Base-by-base conservation (phyloP, 495 filamentous ascomycete species). In the Penicillium silybi region DNA sequence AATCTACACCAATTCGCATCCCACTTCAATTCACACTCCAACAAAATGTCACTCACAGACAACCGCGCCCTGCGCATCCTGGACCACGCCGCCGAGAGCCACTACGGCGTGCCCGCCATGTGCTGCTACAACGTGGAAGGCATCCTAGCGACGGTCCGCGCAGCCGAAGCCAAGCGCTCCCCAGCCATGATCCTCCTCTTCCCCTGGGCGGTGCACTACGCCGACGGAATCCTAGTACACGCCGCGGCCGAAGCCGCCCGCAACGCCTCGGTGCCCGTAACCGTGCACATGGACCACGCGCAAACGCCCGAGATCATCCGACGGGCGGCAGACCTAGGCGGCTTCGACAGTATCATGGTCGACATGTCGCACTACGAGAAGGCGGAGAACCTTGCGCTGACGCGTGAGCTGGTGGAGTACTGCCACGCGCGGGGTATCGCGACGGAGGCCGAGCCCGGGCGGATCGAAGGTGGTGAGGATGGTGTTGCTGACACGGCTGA, bases 81-180 rank as follows among this genome's bases (percentile, higher is more conserved):
- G 59, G 78, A 85, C 67, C 79, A 80, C 48, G 87, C 87, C 49
- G 75, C 78, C 48, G 66, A 74, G 15, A 79, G 80, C 59, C 75
- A 83, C 20, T 90, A 89, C 69, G 87, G 79, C 57, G 77, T 91
- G 17, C 81, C 86, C 1, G 86, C 81, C 53, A 87, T 89, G 81
- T 89, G 85, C 73, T 86, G 82, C 76, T 95, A 95, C 81, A 92
- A 92, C 75, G 78, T 90, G 62, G 88, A 92, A 74, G 84, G 83
- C 59, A 87, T 92, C 67, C 80, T 91, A 42, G 89, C 87, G 20
- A 84, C 84, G 1, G 84, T 95, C 48, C 82, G 79, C 57, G 89
- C 88, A 4, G 89, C 89, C 48, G 86, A 90, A 70, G 75, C 79
- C 25, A 86, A 88, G 44, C 71, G 73, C 47, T 88, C 87, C 0